Evolutionary conservation across 352 stramenopile genomes (phyloP).

Genomic region (Peronospora destructor): DNA sequence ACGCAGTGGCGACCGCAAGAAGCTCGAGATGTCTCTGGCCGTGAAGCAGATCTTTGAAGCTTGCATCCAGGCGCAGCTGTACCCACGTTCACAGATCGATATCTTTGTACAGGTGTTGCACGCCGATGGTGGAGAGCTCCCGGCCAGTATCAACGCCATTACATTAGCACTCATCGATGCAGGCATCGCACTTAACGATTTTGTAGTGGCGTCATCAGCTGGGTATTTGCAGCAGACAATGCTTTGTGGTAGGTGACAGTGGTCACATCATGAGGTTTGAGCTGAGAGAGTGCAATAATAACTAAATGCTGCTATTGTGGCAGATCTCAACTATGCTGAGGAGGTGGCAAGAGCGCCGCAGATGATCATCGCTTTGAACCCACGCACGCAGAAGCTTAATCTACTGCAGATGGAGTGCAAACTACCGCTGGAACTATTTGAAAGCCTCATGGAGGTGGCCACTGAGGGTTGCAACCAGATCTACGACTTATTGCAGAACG

Average conservation of each 20-base stretch:
- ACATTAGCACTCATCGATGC: slow-evolving; percentile 88
- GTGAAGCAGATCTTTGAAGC: slow-evolving; percentile 90
- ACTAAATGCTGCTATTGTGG: background rate
- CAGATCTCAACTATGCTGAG: slow-evolving; percentile 88
- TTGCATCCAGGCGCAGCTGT: slow-evolving; percentile 87
- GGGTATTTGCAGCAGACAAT: slow-evolving; percentile 87
- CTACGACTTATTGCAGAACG: slow-evolving; percentile 78
- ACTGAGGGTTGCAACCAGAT: slow-evolving; percentile 81
- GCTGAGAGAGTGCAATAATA: background rate
- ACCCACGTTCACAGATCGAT: slow-evolving; percentile 89
- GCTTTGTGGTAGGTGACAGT: slow-evolving; percentile 52
- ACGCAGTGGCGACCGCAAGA: slow-evolving; percentile 80
- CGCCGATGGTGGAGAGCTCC: slow-evolving; percentile 82
- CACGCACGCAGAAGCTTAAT: slow-evolving; percentile 82
- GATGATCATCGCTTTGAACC: slow-evolving; percentile 82
- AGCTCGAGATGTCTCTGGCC: slow-evolving; percentile 80
- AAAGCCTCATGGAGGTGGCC: slow-evolving; percentile 75
- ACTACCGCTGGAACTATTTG: slow-evolving; percentile 81
- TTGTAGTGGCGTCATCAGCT: slow-evolving; percentile 85
- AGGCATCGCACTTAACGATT: slow-evolving; percentile 88
- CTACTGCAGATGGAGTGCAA: slow-evolving; percentile 89
- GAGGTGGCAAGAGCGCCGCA: slow-evolving; percentile 83
- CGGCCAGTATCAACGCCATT: slow-evolving; percentile 87
- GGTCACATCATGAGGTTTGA: background rate
- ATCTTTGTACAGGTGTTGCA: slow-evolving; percentile 90